Evolutionary conservation across 768 basidiomycete species (phyloP), one percentile per base, ranked within the genome.

Genomic region (Termitomyces bulborhizus): DNA sequence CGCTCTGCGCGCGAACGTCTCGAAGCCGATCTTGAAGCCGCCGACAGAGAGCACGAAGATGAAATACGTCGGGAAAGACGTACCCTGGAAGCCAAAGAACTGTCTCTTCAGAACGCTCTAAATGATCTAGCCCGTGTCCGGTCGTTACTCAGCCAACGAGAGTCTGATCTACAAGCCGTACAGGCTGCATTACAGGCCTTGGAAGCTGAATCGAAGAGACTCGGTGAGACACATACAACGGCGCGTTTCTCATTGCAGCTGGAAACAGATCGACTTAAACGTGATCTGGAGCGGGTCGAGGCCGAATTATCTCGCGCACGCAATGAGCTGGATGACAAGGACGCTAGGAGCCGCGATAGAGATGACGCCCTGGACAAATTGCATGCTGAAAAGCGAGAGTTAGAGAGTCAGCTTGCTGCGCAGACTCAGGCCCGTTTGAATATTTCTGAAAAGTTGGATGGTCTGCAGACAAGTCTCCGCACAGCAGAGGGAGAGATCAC

Each of bases 341-440:
- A 93, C 57, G 77, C 73, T 18, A 79, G 79, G 60, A 72, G 76
- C 26, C 77, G 89, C 16, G 86, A 91, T 57, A 79, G 86, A 46
- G 92, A 95, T 58, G 69, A 81, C 24, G 77, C 79, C 21, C 72
- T 94, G 42, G 92, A 93, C 66, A 83, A 78, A 53, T 66, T 97
- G 56, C 82, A 92, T 60, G 79, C 83, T 2, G 90, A 92, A 68
- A 88, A 88, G 56, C 78, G 90, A 36, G 93, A 95, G 57, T 75
- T 98, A 21, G 79, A 87, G 3, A 78, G 79, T 1, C 87, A 91
- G 65, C 74, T 97, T 1, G 86, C 93, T 0, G 77, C 86, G 9
- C 91, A 94, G 69, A 90, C 90, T 0, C 96, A 98, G 68, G 86
- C 92, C 13, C 74, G 90, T 53, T 73, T 98, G 51, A 90, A 94